Percentiles rank a stretch among this genome's conserved stretches.
Evolutionary conservation across 495 filamentous ascomycete species (phyloP).

Genomic region (Annulohypoxylon stygium): DNA sequence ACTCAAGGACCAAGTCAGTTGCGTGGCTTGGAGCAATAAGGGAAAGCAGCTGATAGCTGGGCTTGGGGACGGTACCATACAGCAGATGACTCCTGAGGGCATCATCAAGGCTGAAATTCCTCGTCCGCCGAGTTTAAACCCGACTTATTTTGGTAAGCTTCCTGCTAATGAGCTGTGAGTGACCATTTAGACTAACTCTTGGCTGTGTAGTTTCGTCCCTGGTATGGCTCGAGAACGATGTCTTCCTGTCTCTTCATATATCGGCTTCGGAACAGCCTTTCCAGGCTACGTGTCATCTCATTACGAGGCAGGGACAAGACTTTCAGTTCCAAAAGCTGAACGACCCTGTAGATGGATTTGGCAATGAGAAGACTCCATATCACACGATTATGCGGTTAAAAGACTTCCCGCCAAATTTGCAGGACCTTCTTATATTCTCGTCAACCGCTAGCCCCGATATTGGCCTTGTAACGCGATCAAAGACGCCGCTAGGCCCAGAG

Average conservation of each 20-base stretch:
- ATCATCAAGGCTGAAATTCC: conserved; percentile 81
- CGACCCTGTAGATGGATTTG: conserved; percentile 78
- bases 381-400: conserved; percentile 80
- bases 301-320: conserved; percentile 70
- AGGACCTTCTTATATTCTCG: conserved; percentile 82
- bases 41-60: conserved; percentile 95
- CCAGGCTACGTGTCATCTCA: conserved; percentile 77
- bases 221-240: conserved; percentile 87
- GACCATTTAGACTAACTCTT: conserved; percentile 22
- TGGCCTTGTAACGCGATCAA: conserved; percentile 79
- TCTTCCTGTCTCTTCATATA: conserved; percentile 84
- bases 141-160: conserved; percentile 75
- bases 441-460: conserved; percentile 85
- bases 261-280: conserved; percentile 68
- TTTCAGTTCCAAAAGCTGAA: conserved; percentile 79
- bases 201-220: conserved; percentile 79
- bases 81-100: conserved; percentile 87
- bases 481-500: conserved; percentile 71
- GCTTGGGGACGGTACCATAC: conserved; percentile 81
- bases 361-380: conserved; percentile 74
- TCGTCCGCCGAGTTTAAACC: conserved; percentile 74
- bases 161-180: conserved; percentile 32
- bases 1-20: conserved; percentile 81
- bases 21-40: conserved; percentile 89
- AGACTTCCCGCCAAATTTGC: conserved; percentile 81